Evolutionary conservation across 768 basidiomycete species (phyloP).

Genomic region (Gautieria morchelliformis): DNA sequence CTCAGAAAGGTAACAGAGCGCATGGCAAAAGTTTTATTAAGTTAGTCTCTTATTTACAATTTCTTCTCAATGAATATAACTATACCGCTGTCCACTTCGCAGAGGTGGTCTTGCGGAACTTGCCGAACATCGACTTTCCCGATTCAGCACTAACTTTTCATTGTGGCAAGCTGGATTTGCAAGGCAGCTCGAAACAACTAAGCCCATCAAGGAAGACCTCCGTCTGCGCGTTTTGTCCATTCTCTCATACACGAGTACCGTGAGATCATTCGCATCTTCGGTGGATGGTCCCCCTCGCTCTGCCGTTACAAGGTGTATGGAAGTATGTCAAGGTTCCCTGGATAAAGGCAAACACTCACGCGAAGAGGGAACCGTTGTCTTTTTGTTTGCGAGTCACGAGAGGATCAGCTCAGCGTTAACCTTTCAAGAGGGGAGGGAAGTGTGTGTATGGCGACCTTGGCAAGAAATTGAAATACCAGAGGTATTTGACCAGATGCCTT

Average conservation of each 20-base stretch:
- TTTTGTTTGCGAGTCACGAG: too few species aligned
- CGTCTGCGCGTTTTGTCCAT: slow-evolving; percentile 35
- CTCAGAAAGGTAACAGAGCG: slow-evolving; percentile 39
- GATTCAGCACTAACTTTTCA: slow-evolving; percentile 33
- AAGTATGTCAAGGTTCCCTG: too few species aligned
- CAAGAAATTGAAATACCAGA: too few species aligned
- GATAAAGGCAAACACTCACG: too few species aligned
- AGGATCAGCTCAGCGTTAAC: too few species aligned
- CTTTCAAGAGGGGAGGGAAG: too few species aligned
- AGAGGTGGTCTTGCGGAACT: too few species aligned
- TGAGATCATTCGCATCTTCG: slow-evolving; percentile 21
- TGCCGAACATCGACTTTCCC: slow-evolving; percentile 33
- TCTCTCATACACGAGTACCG: slow-evolving; percentile 24
- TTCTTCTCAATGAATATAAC: slow-evolving; percentile 43
- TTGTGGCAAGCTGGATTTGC: too few species aligned
- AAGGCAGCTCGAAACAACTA: slow-evolving; percentile 23
- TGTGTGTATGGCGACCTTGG: too few species aligned
- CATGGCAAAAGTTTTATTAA: slow-evolving; percentile 37
- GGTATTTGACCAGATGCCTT: too few species aligned
- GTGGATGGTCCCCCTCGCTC: slow-evolving; percentile 25
- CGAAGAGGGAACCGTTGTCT: too few species aligned
- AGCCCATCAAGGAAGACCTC: slow-evolving; percentile 30
- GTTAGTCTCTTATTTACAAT: slow-evolving; percentile 29
- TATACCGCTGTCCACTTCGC: too few species aligned
- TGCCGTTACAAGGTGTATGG: slow-evolving; percentile 24